Percentiles rank a stretch among this genome's conserved stretches.
Evolutionary conservation across 176 grass and related monocot species (phyloP).

Genomic region (Aegilops longissima): DNA sequence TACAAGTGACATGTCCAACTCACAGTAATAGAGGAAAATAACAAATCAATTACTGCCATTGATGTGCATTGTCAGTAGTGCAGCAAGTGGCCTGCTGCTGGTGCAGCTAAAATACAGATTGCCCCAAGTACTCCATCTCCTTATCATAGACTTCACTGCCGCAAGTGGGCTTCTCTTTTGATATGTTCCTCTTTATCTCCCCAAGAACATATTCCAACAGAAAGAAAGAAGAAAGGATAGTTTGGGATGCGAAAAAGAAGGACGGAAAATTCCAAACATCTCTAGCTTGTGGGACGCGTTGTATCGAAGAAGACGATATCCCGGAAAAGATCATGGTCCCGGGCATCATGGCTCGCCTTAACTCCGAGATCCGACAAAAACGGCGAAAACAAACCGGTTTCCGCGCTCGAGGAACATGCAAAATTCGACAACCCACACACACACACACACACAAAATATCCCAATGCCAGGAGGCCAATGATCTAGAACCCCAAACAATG

Average conservation of each 20-base stretch:
- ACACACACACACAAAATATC: neutral
- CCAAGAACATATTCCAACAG: conserved; percentile 25
- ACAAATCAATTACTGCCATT: neutral
- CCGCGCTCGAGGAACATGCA: neutral
- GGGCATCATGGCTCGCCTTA: neutral
- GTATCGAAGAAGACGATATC: neutral
- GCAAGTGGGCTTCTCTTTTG: conserved; percentile 19
- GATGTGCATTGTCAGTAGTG: conserved; percentile 8
- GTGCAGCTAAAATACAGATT: neutral
- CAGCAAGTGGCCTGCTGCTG: conserved; percentile 14
- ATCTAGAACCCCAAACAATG: neutral
- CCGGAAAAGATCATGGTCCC: conserved; percentile 15
- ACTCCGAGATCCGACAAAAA: neutral
- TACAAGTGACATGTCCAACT: neutral
- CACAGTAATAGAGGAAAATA: neutral
- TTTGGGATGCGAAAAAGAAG: neutral
- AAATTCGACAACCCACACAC: too few species aligned
- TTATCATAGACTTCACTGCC: neutral
- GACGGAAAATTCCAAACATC: neutral
- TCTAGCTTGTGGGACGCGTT: neutral
- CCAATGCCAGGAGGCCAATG: neutral
- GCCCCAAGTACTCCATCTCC: neutral
- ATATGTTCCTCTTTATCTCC: neutral
- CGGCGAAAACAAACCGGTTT: neutral
- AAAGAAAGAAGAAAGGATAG: neutral